Conservation (phyloP, 495 filamentous ascomycete genomes). For the Penicillium cataractarum region DNA sequence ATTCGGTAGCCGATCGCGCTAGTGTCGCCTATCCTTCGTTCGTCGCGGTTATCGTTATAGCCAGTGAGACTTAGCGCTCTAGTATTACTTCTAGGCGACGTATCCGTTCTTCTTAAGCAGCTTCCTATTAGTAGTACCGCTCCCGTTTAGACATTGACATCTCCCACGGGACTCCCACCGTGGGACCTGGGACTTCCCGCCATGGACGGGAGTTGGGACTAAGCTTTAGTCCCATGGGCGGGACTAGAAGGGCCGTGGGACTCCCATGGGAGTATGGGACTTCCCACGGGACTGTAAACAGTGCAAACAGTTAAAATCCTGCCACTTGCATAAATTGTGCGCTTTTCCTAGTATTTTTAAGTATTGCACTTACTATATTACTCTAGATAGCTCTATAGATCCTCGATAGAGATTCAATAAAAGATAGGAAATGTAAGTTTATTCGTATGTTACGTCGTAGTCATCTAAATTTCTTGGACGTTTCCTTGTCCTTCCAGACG, state of each 20-base stretch:
- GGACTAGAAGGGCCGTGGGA: too few relatives aligned
- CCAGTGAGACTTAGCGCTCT: neutral
- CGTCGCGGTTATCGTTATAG: neutral
- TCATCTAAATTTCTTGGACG: neutral
- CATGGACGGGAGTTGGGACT: too few relatives aligned
- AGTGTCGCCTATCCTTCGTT: neutral
- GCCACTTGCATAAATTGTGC: too few relatives aligned
- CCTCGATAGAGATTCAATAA: neutral
- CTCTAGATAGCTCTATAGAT: neutral
- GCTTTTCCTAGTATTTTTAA: too few relatives aligned
- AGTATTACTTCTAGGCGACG: neutral
- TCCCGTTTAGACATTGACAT: too few relatives aligned
- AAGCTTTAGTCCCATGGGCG: too few relatives aligned
- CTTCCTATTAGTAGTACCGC: neutral
- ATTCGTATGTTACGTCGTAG: neutral
- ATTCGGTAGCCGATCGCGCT: neutral
- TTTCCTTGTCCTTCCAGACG: neutral
- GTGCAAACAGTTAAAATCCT: too few relatives aligned
- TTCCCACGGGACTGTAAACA: too few relatives aligned
- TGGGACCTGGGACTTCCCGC: too few relatives aligned
- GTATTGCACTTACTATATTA: too few relatives aligned
- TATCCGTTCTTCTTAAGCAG: slow-evolving; percentile 8
- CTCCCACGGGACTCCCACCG: too few relatives aligned
- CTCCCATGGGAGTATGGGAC: too few relatives aligned
- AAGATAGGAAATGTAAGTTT: neutral